A percentile compares a stretch with the other conserved stretches of the same genome.
phyloP scores from a whole-genome alignment of 371 early-diverging fungal genomes.

The Furculomyces boomerangus region DNA sequence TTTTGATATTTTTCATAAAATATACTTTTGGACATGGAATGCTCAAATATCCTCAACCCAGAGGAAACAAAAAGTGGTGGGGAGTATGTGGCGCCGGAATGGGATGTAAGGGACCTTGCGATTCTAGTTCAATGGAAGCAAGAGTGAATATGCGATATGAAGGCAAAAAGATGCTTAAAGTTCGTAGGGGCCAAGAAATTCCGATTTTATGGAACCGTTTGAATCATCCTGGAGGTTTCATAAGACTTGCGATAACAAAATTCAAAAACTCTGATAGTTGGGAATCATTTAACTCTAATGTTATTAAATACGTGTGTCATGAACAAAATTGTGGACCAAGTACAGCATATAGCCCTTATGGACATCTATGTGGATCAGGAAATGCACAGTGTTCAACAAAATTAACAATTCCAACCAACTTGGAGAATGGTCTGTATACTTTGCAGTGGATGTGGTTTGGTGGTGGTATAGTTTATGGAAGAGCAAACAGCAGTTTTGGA shows the following conservation, averaged over 20 bases:
- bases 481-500: conserved; percentile 29
- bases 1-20: not conserved
- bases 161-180: conserved; percentile 19
- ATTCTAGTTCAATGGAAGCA: conserved; percentile 11
- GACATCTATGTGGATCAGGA: conserved; percentile 25
- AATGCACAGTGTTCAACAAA: conserved; percentile 24
- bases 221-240: conserved; percentile 44
- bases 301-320: conserved; percentile 31
- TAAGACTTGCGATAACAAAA: conserved; percentile 31
- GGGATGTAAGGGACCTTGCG: conserved; percentile 38
- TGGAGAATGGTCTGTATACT: conserved; percentile 31
- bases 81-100: conserved; percentile 32
- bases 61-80: conserved; percentile 30
- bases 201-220: conserved; percentile 28
- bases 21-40: conserved; percentile 13
- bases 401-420: conserved; percentile 29
- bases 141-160: not conserved
- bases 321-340: conserved; percentile 31
- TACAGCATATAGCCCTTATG: conserved; percentile 18
- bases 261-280: conserved; percentile 30
- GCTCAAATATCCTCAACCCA: conserved; percentile 13
- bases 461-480: conserved; percentile 30
- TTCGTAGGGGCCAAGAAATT: conserved; percentile 29
- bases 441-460: conserved; percentile 44
- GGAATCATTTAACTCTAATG: conserved; percentile 27